phyloP scores from a whole-genome alignment of 2,329 filamentous ascomycete genomes.

The Colletotrichum trifolii region DNA sequence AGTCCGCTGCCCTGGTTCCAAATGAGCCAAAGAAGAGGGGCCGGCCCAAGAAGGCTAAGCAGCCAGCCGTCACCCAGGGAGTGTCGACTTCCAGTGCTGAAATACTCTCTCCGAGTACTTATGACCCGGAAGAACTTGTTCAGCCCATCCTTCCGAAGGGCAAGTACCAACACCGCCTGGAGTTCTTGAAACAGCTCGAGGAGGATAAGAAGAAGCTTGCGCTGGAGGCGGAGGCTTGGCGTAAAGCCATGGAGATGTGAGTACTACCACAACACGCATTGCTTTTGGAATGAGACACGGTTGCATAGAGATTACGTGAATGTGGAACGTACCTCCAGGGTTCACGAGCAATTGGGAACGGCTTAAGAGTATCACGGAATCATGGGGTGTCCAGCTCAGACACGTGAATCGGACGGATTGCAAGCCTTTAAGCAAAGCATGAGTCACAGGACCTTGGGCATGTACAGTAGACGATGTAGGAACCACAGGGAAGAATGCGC shows the following conservation, averaged over 20 bases:
- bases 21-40: slow-evolving; percentile 21
- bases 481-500: too few relatives aligned
- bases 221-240: slow-evolving; percentile 32
- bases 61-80: neutral
- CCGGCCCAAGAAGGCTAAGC: slow-evolving; percentile 16
- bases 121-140: slow-evolving; percentile 10
- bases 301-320: slow-evolving; percentile 8
- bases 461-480: too few relatives aligned
- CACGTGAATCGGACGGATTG: too few relatives aligned
- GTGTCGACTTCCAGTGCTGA: neutral
- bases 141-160: slow-evolving; percentile 1
- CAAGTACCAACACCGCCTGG: neutral
- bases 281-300: neutral
- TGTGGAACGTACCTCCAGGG: neutral
- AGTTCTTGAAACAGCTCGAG: slow-evolving; percentile 11
- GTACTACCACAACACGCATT: neutral
- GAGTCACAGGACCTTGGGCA: too few relatives aligned
- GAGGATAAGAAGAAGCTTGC: slow-evolving; percentile 15
- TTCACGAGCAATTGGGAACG: slow-evolving; percentile 30
- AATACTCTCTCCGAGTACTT: neutral
- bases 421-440: too few relatives aligned
- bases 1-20: slow-evolving; percentile 8
- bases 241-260: slow-evolving; percentile 17
- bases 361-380: too few relatives aligned
- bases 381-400: too few relatives aligned